Evolutionary conservation across 2,329 filamentous ascomycete species (phyloP), one percentile per base, ranked within the genome.

Genomic region (Ophiostoma sp.): DNA sequence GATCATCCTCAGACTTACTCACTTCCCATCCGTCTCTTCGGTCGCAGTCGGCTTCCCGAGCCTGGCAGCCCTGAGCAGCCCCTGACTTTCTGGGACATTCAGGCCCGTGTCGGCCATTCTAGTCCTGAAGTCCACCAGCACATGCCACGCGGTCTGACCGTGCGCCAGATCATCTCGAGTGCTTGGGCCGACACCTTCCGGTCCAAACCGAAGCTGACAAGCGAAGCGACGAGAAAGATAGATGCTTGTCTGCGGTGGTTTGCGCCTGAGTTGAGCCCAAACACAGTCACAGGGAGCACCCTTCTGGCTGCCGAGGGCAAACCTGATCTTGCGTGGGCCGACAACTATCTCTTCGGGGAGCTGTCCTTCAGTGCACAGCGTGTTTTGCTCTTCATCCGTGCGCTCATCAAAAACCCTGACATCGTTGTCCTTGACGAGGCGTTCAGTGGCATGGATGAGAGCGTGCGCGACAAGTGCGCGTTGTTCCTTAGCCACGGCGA

Each of bases 1-100:
- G 95, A 99, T 75, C 95, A 99, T 74, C 95, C 95, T 0, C 94
- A 98, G 77, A 88, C 93, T 0, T 99, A 98, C 77, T 92, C 91
- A 0, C 85, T 93, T 38, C 93, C 94, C 0, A 89, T 99, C 70
- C 89, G 86, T 73, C 83, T 97, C 14, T 98, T 99, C 76, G 92
- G 93, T 0, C 87, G 87, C 36, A 89, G 89, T 67, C 87, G 95
- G 27, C 82, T 97, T 0, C 93, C 94, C 0, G 86, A 90, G 68
- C 84, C 67, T 0, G 81, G 80, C 1, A 77, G 85, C 67, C 84
- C 85, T 0, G 65, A 55, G 11, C 69, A 3, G 4, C 93, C 92
- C 0, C 87, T 98, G 45, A 96, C 92, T 0, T 90, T 97, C 69
- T 98, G 96, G 82, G 93, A 98, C 71, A 87, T 99, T 7, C 95